A percentile compares a stretch with the other conserved stretches of the same genome.
phyloP scores from a whole-genome alignment of 1,284 basidiomycete genomes.

The Papiliotrema fonsecae region DNA sequence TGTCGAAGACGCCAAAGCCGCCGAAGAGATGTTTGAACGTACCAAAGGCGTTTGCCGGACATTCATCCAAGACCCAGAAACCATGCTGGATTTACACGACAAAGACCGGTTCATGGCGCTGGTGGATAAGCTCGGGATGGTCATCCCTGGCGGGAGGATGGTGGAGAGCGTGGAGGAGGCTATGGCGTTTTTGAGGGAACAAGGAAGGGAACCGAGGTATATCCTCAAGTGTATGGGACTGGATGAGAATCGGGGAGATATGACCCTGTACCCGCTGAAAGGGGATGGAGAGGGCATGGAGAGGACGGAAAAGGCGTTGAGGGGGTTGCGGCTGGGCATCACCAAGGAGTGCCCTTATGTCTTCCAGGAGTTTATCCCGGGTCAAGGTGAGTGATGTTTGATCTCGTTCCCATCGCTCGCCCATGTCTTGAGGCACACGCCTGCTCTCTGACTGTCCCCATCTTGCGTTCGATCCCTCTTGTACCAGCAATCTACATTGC shows the following conservation, averaged over 20 bases:
- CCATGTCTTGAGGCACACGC: too few species aligned
- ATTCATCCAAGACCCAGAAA: constrained; percentile 46
- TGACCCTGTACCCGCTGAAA: constrained; percentile 46
- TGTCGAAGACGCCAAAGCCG: constrained; percentile 45
- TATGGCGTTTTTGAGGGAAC: constrained; percentile 27
- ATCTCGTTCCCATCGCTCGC: too few species aligned
- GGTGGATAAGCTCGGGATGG: constrained; percentile 37
- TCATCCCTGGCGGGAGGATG: constrained; percentile 32
- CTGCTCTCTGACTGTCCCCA: too few species aligned
- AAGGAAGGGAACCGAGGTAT: constrained; percentile 18
- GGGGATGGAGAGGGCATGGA: constrained; percentile 22
- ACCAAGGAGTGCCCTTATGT: constrained; percentile 34
- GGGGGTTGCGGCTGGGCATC: constrained; percentile 25
- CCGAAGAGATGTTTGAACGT: constrained; percentile 32
- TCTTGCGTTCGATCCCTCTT: too few species aligned
- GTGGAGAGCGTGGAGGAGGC: constrained; percentile 41
- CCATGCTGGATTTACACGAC: constrained; percentile 47
- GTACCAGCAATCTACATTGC: too few species aligned
- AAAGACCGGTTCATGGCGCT: constrained; percentile 46
- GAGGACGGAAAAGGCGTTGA: constrained; percentile 22
- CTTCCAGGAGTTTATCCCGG: constrained; percentile 39
- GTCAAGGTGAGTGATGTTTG: constrained; percentile 26
- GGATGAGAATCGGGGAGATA: constrained; percentile 47
- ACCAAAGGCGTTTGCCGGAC: constrained; percentile 36
- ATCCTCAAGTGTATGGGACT: constrained; percentile 46